Percentiles rank a stretch among this genome's conserved stretches.
phyloP scores from a whole-genome alignment of 768 basidiomycete genomes.

The Tricholoma sp. region DNA sequence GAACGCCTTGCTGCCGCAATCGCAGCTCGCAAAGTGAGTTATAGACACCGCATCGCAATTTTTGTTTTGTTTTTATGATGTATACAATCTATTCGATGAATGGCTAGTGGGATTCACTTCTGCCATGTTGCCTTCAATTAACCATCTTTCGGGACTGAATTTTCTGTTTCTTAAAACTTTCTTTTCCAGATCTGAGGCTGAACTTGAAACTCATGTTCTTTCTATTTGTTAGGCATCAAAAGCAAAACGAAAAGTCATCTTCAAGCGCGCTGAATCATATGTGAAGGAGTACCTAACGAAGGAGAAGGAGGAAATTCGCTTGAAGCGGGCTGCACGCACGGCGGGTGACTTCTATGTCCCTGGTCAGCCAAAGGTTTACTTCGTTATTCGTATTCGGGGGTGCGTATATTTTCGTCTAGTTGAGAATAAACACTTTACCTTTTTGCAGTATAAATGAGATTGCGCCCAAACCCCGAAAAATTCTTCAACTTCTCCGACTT shows the following conservation, averaged over 20 bases:
- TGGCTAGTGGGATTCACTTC: constrained; percentile 68
- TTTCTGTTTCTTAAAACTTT: constrained; percentile 6
- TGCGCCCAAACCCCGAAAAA: constrained; percentile 98
- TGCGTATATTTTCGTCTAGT: constrained; percentile 34
- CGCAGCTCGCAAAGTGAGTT: constrained; percentile 83
- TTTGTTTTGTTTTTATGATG: constrained; percentile 61
- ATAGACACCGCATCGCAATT: constrained; percentile 6
- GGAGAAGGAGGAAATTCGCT: constrained; percentile 94
- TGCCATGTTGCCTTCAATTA: constrained; percentile 74
- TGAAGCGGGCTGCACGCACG: constrained; percentile 88
- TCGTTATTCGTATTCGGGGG: constrained; percentile 97
- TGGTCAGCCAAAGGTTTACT: constrained; percentile 95
- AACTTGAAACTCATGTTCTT: constrained; percentile 5
- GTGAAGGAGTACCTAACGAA: constrained; percentile 92
- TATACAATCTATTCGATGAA: constrained; percentile 68
- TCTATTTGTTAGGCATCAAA: constrained; percentile 62
- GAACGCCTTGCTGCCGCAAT: constrained; percentile 81
- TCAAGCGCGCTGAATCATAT: constrained; percentile 98
- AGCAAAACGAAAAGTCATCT: constrained; percentile 94
- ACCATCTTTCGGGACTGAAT: constrained; percentile 94
- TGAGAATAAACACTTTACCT: constrained; percentile 5
- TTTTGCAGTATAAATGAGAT: constrained; percentile 95
- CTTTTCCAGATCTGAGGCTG: background rate
- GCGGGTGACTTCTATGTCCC: constrained; percentile 97
- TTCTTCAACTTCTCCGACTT: constrained; percentile 95